Evolutionary conservation across 192 early-diverging fungal species (phyloP).

Genomic region (Funneliformis mosseae): DNA sequence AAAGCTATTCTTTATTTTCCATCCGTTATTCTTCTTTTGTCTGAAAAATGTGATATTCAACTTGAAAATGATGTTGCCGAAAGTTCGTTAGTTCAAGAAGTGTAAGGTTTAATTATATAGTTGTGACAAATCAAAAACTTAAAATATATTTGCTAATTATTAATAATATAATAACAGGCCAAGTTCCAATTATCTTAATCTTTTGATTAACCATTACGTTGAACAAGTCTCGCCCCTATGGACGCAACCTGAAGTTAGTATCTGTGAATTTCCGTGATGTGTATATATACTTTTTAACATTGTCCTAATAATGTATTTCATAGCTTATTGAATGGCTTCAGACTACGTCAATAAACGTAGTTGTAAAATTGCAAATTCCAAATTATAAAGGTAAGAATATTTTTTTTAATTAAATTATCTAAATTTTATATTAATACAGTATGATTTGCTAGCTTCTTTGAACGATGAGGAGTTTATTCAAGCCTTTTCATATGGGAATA

Average conservation of each 20-base stretch:
- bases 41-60: conserved; percentile 64
- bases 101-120: conserved; percentile 18
- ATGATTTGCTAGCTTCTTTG: neutral
- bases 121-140: too few relatives aligned
- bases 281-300: neutral
- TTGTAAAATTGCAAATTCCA: conserved; percentile 18
- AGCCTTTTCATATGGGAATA: conserved; percentile 28
- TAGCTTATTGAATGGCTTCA: conserved; percentile 52
- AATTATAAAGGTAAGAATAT: neutral
- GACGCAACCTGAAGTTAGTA: conserved; percentile 74
- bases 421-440: neutral
- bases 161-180: conserved; percentile 23
- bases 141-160: neutral
- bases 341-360: neutral
- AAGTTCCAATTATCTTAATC: conserved; percentile 52
- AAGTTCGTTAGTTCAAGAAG: conserved; percentile 53
- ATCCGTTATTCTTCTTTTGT: conserved; percentile 59
- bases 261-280: neutral
- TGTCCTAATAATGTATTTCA: conserved; percentile 41
- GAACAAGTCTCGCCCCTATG: conserved; percentile 77
- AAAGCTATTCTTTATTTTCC: conserved; percentile 78
- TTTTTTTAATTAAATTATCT: neutral
- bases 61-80: conserved; percentile 57
- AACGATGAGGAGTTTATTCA: neutral
- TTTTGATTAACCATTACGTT: conserved; percentile 72